Evolutionary conservation across 2,329 filamentous ascomycete species (phyloP), one percentile per base, ranked within the genome.

Genomic region (Lachnellula suecica): DNA sequence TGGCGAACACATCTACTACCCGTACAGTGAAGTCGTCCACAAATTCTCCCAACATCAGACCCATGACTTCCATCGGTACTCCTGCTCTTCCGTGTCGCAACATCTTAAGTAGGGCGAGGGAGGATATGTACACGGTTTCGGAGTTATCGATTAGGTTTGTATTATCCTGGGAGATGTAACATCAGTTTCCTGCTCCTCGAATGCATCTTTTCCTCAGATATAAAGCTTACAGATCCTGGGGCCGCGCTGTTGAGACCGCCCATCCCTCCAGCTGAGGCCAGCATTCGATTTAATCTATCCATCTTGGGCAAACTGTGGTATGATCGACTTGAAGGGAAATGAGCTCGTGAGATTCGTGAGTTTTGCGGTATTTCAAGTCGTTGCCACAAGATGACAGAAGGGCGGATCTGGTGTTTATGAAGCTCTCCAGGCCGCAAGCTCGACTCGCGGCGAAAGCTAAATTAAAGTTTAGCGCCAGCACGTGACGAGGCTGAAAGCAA

Each of bases 21-120:
- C 93, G 88, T 58, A 99, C 94, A 54, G 94, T 99, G 75, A 97
- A 99, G 76, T 97, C 94, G 69, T 99, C 94, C 54, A 99, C 93
- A 65, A 99, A 97, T 72, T 97, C 94, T 71, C 94, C 94, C 66
- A 97, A 76, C 94, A 99, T 99, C 70, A 99, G 79, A 58, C 94
- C 94, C 94, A 99, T 99, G 71, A 99, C 94, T 79, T 99, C 94
- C 94, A 99, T 99, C 19, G 94, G 94, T 61, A 99, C 94, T 77
- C 94, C 94, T 37, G 94, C 94, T 62, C 94, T 88, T 60, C 94
- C 94, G 74, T 99, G 94, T 71, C 94, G 87, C 72, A 99, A 81
- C 94, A 99, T 99, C 82, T 99, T 99, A 65, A 99, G 81, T 48
- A 99, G 82, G 47, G 94, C 94, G 56, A 99, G 84, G 44, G 94